These are phyloP conservation scores for Penicillium janthinellum DNA, from an alignment of 2,329 filamentous ascomycete species.

Conservation along the genomic window DNA sequence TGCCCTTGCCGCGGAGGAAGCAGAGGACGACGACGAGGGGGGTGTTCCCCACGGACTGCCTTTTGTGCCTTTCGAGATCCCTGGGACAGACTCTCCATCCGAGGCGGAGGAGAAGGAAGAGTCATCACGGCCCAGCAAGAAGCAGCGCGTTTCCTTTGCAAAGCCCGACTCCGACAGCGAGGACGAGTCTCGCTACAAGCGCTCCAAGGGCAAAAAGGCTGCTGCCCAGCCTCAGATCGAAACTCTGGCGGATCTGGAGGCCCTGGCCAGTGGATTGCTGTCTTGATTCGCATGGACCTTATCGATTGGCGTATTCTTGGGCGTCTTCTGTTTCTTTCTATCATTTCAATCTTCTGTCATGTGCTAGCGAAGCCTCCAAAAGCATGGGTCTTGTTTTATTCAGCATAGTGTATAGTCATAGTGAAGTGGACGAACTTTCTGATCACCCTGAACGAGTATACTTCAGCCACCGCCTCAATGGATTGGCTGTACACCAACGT, in stretches of 20 bases:
- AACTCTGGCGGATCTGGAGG: conserved; percentile 52
- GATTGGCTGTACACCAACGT: background rate
- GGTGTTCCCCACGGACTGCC: conserved; percentile 21
- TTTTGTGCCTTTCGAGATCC: conserved; percentile 26
- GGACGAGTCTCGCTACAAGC: conserved; percentile 30
- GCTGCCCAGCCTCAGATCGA: conserved; percentile 38
- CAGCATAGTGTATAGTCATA: conserved; percentile 12
- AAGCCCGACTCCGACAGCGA: conserved; percentile 31
- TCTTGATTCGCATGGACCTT: conserved; percentile 27
- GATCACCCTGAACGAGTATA: background rate
- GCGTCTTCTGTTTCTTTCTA: conserved; percentile 18
- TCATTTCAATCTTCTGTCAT: conserved; percentile 15
- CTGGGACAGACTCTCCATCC: conserved; percentile 22
- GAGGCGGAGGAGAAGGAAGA: conserved; percentile 26
- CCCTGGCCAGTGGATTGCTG: conserved; percentile 49
- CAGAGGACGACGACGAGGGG: conserved; percentile 27
- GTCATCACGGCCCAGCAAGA: conserved; percentile 39
- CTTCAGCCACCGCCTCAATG: background rate
- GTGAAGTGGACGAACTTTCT: background rate
- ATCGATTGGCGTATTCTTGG: conserved; percentile 12
- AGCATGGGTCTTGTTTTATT: conserved; percentile 21
- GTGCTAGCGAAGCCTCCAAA: conserved; percentile 29
- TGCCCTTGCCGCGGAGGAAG: conserved; percentile 37
- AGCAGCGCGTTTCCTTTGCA: conserved; percentile 44
- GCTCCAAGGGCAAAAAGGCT: conserved; percentile 24